Evolutionary conservation across 192 early-diverging fungal species (phyloP).

Genomic region (Ramicandelaber brevisporus): DNA sequence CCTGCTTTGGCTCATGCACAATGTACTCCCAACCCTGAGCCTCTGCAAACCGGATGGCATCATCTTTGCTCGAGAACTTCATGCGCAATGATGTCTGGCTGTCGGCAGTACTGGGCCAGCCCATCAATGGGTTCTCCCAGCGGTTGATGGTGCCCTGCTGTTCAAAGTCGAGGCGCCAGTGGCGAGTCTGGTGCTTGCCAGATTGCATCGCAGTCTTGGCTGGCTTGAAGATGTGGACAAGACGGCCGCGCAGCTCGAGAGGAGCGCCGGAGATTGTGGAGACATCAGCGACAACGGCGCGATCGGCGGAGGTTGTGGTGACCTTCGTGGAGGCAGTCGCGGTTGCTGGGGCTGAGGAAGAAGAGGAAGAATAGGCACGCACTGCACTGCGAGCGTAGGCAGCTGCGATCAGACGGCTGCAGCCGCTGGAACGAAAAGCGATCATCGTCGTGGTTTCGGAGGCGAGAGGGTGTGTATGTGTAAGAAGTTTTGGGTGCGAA

Average conservation of each 20-base stretch:
- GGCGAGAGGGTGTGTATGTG: no score
- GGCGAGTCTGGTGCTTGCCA: constrained; percentile 43
- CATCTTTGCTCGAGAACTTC: constrained; percentile 68
- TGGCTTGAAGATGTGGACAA: constrained; percentile 66
- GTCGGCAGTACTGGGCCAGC: constrained; percentile 67
- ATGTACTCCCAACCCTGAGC: constrained; percentile 82
- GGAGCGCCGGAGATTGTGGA: constrained; percentile 24
- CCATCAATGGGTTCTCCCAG: constrained; percentile 87
- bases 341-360: no score
- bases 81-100: constrained; percentile 50
- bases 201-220: constrained; percentile 67
- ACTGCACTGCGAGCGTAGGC: no score
- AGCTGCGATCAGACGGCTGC: no score
- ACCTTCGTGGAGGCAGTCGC: no score
- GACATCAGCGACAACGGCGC: no score
- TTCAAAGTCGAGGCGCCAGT: constrained; percentile 87
- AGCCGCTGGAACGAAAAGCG: no score
- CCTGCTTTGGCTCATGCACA: constrained; percentile 75
- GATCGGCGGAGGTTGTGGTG: no score
- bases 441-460: no score
- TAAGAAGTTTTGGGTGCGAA: no score
- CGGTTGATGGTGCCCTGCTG: constrained; percentile 39
- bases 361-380: no score
- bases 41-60: constrained; percentile 83
- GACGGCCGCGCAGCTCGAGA: constrained; percentile 26